Conservation (phyloP, 495 filamentous ascomycete genomes). For the Tuber calosporum region DNA sequence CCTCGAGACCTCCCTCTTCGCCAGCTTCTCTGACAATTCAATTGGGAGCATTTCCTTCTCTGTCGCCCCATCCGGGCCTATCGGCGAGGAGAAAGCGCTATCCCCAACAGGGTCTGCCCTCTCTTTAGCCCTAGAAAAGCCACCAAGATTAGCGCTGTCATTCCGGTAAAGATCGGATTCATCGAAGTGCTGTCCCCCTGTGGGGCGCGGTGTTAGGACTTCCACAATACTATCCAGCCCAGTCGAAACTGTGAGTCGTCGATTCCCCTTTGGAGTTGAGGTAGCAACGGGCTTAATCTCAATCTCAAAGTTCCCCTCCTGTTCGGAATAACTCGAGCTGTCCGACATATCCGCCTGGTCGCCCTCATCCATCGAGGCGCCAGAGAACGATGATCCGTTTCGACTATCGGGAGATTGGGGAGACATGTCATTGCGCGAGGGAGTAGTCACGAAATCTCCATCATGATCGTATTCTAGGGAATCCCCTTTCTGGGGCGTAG, state of each 20-base stretch:
- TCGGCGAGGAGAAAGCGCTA: not conserved
- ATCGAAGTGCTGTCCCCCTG: slow-evolving; percentile 16
- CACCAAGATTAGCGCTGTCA: slow-evolving; percentile 10
- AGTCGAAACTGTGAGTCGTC: slow-evolving; percentile 17
- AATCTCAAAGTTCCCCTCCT: slow-evolving; percentile 26
- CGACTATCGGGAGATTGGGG: slow-evolving; percentile 21
- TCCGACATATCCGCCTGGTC: slow-evolving; percentile 8
- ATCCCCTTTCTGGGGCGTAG: slow-evolving; percentile 19
- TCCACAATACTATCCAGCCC: slow-evolving; percentile 34
- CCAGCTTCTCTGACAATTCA: not conserved
- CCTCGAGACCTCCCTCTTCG: not conserved
- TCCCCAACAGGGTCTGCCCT: not conserved
- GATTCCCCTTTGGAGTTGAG: slow-evolving; percentile 24
- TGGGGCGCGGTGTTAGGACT: slow-evolving; percentile 25
- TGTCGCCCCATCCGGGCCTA: not conserved
- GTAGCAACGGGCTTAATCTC: slow-evolving; percentile 23
- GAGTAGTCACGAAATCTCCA: not conserved
- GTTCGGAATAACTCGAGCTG: slow-evolving; percentile 11
- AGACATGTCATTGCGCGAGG: not conserved
- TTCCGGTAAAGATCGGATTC: slow-evolving; percentile 10
- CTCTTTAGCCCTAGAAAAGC: slow-evolving; percentile 10
- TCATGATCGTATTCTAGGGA: not conserved
- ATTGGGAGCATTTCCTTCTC: not conserved
- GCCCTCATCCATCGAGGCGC: slow-evolving; percentile 8
- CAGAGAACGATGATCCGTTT: slow-evolving; percentile 18